Evolutionary conservation across 2,329 filamentous ascomycete species (phyloP).

Genomic region (Zasmidium citrigriseum): DNA sequence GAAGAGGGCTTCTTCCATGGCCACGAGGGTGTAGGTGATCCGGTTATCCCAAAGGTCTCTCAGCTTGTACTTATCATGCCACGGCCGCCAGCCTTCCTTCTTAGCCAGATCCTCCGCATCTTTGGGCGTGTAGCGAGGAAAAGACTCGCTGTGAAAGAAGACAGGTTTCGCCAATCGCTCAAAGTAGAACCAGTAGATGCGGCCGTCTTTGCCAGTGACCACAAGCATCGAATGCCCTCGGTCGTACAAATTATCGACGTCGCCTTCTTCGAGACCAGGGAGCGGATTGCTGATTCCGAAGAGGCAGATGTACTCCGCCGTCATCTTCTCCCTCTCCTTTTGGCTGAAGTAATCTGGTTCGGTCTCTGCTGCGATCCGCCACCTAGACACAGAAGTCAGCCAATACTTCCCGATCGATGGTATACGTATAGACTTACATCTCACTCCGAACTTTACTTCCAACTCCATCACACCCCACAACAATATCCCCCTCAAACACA

Average conservation of each 20-base stretch:
- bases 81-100: conserved; percentile 22
- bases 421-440: conserved; percentile 18
- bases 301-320: conserved; percentile 37
- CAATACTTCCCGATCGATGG: background rate
- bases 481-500: conserved; percentile 21
- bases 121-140: conserved; percentile 36
- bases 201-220: conserved; percentile 32
- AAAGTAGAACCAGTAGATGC: conserved; percentile 43
- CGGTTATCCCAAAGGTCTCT: conserved; percentile 34
- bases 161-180: conserved; percentile 32
- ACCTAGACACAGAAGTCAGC: conserved; percentile 4
- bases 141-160: conserved; percentile 31
- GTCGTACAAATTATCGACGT: conserved; percentile 24
- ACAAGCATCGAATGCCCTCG: conserved; percentile 31
- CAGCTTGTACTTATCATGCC: conserved; percentile 32
- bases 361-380: conserved; percentile 20
- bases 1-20: conserved; percentile 27
- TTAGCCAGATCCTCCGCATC: conserved; percentile 35
- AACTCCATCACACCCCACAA: conserved; percentile 33
- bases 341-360: conserved; percentile 16
- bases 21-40: conserved; percentile 32
- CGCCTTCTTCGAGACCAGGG: conserved; percentile 16
- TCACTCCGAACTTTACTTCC: conserved; percentile 25
- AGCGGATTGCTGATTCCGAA: conserved; percentile 42
- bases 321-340: conserved; percentile 22